Evolutionary conservation across 306 rosid species (phyloP).

Genomic region (Prunus davidiana): DNA sequence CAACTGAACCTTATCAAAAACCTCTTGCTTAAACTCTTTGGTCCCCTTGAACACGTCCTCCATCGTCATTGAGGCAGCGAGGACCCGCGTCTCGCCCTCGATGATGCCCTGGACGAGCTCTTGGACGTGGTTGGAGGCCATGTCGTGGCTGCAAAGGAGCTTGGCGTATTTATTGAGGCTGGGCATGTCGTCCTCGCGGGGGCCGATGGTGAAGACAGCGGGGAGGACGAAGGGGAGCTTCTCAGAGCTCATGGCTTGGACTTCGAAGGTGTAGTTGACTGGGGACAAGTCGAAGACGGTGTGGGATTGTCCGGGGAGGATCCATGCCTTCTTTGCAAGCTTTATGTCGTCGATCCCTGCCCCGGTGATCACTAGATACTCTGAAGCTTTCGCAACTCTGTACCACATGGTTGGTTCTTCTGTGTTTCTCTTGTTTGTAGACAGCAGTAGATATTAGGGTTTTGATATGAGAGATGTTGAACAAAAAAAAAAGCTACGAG

Average conservation of each 20-base stretch:
- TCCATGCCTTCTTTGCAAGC: conserved; percentile 46
- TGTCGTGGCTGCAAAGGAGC: conserved; percentile 32
- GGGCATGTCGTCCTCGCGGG: conserved; percentile 14
- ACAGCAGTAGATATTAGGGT: too few relatives aligned
- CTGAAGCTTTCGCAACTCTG: conserved; percentile 3
- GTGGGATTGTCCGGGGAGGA: conserved; percentile 35
- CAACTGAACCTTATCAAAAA: conserved; percentile 48
- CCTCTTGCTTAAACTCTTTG: conserved; percentile 49
- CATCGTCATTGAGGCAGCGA: conserved; percentile 56
- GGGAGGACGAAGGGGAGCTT: conserved; percentile 65
- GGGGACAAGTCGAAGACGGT: conserved; percentile 43
- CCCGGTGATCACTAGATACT: conserved; percentile 22
- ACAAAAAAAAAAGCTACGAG: too few relatives aligned
- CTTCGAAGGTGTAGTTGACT: conserved; percentile 58
- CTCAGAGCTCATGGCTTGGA: conserved; percentile 65
- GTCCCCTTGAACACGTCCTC: conserved; percentile 34
- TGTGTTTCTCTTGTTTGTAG: too few relatives aligned
- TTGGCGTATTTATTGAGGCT: conserved; percentile 40
- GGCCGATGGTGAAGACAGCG: conserved; percentile 58
- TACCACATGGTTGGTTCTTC: too few relatives aligned
- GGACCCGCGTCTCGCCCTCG: conserved; percentile 61
- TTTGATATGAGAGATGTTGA: too few relatives aligned
- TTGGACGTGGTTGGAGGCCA: conserved; percentile 46
- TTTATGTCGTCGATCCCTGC: conserved; percentile 27
- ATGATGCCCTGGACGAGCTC: conserved; percentile 49